These are phyloP conservation scores for Hypoxylon cercidicola DNA, from an alignment of 495 filamentous ascomycete species.

Conservation along the genomic window DNA sequence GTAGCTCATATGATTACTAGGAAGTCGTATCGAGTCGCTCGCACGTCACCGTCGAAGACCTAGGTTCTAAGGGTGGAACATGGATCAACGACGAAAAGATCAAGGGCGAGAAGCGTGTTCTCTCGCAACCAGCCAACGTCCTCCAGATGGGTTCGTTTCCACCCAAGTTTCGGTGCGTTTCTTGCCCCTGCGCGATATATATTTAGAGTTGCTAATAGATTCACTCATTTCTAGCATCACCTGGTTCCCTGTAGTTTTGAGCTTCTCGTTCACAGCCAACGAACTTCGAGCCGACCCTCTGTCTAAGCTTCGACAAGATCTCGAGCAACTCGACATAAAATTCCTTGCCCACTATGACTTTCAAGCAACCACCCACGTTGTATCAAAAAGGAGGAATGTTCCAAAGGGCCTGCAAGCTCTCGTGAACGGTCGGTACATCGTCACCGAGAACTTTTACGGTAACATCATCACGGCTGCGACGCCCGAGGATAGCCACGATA, in stretches of 20 bases:
- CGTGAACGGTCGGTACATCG: conserved; percentile 82
- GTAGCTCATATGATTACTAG: conserved; percentile 49
- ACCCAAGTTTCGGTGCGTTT: conserved; percentile 60
- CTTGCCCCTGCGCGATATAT: neutral
- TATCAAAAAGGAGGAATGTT: conserved; percentile 89
- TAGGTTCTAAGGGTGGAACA: conserved; percentile 82
- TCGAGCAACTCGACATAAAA: conserved; percentile 90
- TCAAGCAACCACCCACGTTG: conserved; percentile 82
- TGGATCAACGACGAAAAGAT: conserved; percentile 76
- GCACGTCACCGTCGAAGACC: conserved; percentile 71
- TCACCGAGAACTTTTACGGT: conserved; percentile 74
- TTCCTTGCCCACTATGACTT: conserved; percentile 75
- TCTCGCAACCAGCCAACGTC: conserved; percentile 67
- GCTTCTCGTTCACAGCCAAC: conserved; percentile 82
- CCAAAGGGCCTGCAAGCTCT: conserved; percentile 88
- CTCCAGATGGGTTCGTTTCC: conserved; percentile 74
- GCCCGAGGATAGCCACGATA: conserved; percentile 63
- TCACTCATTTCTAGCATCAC: conserved; percentile 64
- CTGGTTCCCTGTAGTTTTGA: conserved; percentile 84
- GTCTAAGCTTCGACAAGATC: conserved; percentile 66
- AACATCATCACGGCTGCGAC: conserved; percentile 78
- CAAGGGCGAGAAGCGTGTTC: conserved; percentile 61
- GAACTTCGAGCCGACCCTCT: conserved; percentile 76
- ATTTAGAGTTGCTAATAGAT: conserved; percentile 13
- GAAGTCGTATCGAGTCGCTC: conserved; percentile 70